Base-by-base conservation (phyloP, 805 yeast genomes). In the Metschnikowia dekortorum region DNA sequence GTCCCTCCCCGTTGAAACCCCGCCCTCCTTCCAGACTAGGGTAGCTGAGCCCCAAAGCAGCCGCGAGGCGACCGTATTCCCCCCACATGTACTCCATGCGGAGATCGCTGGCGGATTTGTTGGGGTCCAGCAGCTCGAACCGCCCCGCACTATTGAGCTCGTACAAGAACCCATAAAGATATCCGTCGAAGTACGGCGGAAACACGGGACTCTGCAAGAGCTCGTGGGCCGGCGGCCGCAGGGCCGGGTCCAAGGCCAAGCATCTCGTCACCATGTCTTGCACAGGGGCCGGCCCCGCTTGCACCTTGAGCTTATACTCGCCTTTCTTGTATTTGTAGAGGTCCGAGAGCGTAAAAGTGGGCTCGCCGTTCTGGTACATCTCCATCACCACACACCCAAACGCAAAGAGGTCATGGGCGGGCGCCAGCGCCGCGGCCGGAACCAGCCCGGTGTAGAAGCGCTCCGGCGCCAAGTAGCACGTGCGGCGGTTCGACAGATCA, bases 381-480 rank as follows among this genome's bases (percentile, higher is more conserved):
- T 94, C 99, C 0, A 95, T 96, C 57, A 94, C 84, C 2, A 87
- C 89, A 70, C 99, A 94, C 0, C 95, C 95, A 41, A 84, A 62
- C 48, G 89, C 80, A 63, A 88, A 88, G 26, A 92, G 72, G 66
- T 94, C 99, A 94, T 88, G 87, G 44, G 79, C 78, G 29, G 74
- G 71, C 0, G 83, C 77, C 30, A 87, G 63, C 5, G 33, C 29
- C 37, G 32, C 47, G 6, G 44, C 49, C 30, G 9, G 37, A 11
- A 36, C 40, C 2, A 65, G 54, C 43, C 70, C 63, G 38, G 53
- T 69, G 58, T 60, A 73, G 60, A 94, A 92, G 56, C 99, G 72
- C 64, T 94, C 99, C 0, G 99, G 99, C 0, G 99, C 98, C 39
- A 94, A 66, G 65, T 92, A 92, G 66, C 99, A 94, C 2, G 82